Base-by-base conservation (phyloP, 805 yeast genomes). In the Komagataella pseudopastoris region DNA sequence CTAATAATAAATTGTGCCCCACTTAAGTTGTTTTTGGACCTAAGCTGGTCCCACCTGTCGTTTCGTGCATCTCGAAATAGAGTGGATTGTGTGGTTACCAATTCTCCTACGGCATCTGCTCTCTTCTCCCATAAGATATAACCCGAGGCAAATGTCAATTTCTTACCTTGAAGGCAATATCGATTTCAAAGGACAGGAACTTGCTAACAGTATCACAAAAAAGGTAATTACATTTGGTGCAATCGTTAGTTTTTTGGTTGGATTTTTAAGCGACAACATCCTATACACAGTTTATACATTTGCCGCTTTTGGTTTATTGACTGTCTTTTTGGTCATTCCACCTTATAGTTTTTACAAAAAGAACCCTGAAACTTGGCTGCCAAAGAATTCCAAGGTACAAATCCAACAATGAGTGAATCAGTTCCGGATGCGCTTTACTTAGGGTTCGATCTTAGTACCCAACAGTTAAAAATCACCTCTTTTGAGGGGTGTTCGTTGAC, bases 401-500 rank as follows among this genome's bases (percentile, higher is more conserved):
- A 55, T 58, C 18, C 55, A 55, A 4, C 51, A 49, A 36, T 46
- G 20, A 49, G 44, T 55, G 51, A 53, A 54, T 50, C 48, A 23
- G 49, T 44, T 24, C 18, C 55, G 16, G 50, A 53, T 10, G 63
- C 60, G 45, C 59, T 72, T 24, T 81, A 66, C 60, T 65, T 86
- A 54, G 96, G 96, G 1, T 79, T 88, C 59, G 97, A 90, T 63
- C 71, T 90, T 23, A 87, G 96, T 1, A 89, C 96, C 14, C 97
- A 89, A 63, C 96, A 88, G 61, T 68, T 90, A 58, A 89, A 89
- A 64, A 75, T 88, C 46, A 82, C 83, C 23, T 77, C 86, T 36
- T 70, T 80, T 61, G 73, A 69, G 8, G 39, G 39, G n/a, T 14
- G 39, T 30, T 58, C 69, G 7, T 68, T 88, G 51, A 66, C 72